Percentiles rank a stretch among this genome's conserved stretches.
Evolutionary conservation across 116 monocot genomes (phyloP).

Genomic region (Cymodocea nodosa): DNA sequence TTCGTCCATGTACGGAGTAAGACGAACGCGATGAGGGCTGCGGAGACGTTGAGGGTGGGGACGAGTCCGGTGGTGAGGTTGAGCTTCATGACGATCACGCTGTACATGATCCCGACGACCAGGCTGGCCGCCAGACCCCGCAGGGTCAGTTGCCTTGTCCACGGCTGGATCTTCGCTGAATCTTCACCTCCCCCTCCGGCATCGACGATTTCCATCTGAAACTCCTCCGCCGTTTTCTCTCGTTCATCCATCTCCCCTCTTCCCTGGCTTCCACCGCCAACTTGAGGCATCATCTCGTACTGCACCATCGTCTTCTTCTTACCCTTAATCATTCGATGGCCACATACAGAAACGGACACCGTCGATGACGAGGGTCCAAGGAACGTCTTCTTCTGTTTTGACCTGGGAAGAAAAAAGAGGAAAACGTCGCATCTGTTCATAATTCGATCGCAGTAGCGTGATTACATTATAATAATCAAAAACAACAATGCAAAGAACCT

Average conservation of each 20-base stretch:
- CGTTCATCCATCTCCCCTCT: not conserved
- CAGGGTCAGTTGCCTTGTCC: constrained; percentile 42
- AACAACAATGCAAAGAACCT: no score
- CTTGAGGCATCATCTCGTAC: no score
- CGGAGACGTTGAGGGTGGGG: constrained; percentile 84
- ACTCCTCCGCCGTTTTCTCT: not conserved
- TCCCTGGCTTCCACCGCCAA: not conserved
- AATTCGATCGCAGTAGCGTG: no score
- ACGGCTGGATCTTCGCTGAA: constrained; percentile 13
- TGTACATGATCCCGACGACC: constrained; percentile 43
- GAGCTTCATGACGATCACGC: constrained; percentile 87
- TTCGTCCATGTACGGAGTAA: constrained; percentile 60
- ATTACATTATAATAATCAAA: no score
- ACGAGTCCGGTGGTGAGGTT: constrained; percentile 86
- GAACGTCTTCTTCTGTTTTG: no score
- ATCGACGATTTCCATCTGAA: not conserved
- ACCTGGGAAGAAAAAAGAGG: no score
- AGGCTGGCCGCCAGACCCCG: constrained; percentile 30
- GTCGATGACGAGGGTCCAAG: no score
- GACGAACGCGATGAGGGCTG: constrained; percentile 74
- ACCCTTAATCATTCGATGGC: not conserved
- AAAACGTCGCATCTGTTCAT: no score
- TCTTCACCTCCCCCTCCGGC: not conserved
- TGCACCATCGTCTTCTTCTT: not conserved
- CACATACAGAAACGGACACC: no score